phyloP scores from a whole-genome alignment of 2,329 filamentous ascomycete genomes.

The Emericellopsis atlantica region DNA sequence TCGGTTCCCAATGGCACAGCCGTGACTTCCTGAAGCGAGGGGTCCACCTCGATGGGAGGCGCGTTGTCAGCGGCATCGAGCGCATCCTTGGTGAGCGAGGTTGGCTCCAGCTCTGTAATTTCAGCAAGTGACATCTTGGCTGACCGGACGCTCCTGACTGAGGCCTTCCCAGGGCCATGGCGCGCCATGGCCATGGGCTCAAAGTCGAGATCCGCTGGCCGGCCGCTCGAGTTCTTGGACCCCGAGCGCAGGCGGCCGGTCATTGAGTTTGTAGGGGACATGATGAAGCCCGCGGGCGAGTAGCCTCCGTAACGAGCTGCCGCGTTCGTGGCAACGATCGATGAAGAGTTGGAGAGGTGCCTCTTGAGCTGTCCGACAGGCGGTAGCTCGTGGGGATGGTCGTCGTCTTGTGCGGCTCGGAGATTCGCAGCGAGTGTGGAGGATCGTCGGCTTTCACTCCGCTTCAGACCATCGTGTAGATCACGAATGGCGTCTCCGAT shows the following conservation, averaged over 20 bases:
- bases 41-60: conserved; percentile 17
- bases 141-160: conserved; percentile 35
- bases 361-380: conserved; percentile 19
- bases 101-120: conserved; percentile 44
- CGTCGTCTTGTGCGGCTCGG: conserved; percentile 15
- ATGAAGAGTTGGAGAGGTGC: conserved; percentile 36
- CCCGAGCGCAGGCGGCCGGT: conserved; percentile 42
- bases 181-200: conserved; percentile 26
- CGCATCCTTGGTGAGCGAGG: conserved; percentile 34
- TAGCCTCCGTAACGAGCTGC: conserved; percentile 57
- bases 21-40: conserved; percentile 11
- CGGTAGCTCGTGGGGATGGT: conserved; percentile 9
- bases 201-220: conserved; percentile 26
- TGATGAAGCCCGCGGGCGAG: conserved; percentile 54
- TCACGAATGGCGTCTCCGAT: conserved; percentile 68
- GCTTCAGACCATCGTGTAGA: conserved; percentile 58
- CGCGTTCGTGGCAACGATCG: conserved; percentile 59
- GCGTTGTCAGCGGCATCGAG: conserved; percentile 40
- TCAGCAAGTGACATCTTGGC: conserved; percentile 39
- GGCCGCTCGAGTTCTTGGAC: conserved; percentile 33
- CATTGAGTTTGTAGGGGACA: conserved; percentile 53
- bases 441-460: conserved; percentile 53
- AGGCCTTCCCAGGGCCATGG: conserved; percentile 42
- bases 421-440: conserved; percentile 43
- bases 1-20: conserved; percentile 8